Evolutionary conservation across 1,284 basidiomycete species (phyloP).

Genomic region (Trametes versicolor): DNA sequence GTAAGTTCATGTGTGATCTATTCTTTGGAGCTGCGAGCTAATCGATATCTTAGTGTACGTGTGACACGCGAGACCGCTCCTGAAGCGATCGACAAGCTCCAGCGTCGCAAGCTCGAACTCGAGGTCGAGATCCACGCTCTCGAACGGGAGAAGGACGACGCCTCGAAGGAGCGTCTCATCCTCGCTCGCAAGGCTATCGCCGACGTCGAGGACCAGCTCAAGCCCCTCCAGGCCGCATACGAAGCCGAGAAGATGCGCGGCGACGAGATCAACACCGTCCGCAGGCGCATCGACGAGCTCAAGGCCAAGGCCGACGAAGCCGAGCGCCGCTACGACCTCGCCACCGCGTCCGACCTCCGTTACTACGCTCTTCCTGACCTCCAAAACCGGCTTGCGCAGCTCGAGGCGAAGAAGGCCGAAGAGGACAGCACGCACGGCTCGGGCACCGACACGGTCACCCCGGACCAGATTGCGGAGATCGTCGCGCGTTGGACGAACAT

Average conservation of each 20-base stretch:
- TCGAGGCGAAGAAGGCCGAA: slow-evolving; percentile 79
- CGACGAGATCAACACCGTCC: slow-evolving; percentile 85
- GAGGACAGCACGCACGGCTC: slow-evolving; percentile 67
- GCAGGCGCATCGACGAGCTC: slow-evolving; percentile 91
- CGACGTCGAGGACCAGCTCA: slow-evolving; percentile 90
- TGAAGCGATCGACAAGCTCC: slow-evolving; percentile 95
- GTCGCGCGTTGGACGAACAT: slow-evolving; percentile 92
- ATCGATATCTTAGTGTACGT: slow-evolving; percentile 67
- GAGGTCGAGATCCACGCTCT: slow-evolving; percentile 97
- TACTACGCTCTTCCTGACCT: slow-evolving; percentile 96
- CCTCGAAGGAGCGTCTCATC: slow-evolving; percentile 89
- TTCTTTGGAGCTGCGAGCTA: background rate
- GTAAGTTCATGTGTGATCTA: slow-evolving; percentile 47
- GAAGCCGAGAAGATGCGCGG: slow-evolving; percentile 91
- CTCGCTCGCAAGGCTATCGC: slow-evolving; percentile 84
- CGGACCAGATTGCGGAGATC: slow-evolving; percentile 93
- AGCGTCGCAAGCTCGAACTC: slow-evolving; percentile 91
- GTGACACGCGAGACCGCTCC: slow-evolving; percentile 96
- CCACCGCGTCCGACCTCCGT: slow-evolving; percentile 89
- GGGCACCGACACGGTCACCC: slow-evolving; percentile 83
- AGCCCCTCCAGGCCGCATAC: slow-evolving; percentile 88
- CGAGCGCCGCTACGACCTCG: slow-evolving; percentile 87
- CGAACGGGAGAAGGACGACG: slow-evolving; percentile 92
- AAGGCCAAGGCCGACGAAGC: slow-evolving; percentile 95
- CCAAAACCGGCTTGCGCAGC: slow-evolving; percentile 75